phyloP scores from a whole-genome alignment of 768 basidiomycete genomes.

The Epithele typhae region DNA sequence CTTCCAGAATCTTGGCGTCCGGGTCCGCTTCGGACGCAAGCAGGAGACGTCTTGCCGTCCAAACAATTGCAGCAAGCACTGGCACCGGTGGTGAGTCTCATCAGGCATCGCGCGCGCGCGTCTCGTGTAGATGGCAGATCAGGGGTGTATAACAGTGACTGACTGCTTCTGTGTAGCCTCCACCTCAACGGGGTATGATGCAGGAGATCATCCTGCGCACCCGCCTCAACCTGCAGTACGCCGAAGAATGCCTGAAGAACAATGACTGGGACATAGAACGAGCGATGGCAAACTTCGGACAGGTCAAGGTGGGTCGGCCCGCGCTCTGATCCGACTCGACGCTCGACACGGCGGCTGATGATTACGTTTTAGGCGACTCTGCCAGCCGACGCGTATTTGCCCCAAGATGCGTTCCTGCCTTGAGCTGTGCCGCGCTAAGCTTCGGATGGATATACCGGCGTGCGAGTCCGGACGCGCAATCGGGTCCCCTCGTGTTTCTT shows the following conservation, averaged over 20 bases:
- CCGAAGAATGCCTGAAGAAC: slow-evolving; percentile 79
- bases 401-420: slow-evolving; percentile 50
- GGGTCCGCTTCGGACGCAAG: slow-evolving; percentile 72
- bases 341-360: slow-evolving; percentile 22
- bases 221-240: slow-evolving; percentile 71
- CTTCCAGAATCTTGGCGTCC: slow-evolving; percentile 75
- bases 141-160: neutral
- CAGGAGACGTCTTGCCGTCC: slow-evolving; percentile 29
- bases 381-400: slow-evolving; percentile 39
- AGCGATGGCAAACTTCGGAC: slow-evolving; percentile 82
- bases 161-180: slow-evolving; percentile 41
- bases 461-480: slow-evolving; percentile 8
- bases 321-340: slow-evolving; percentile 2
- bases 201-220: slow-evolving; percentile 70
- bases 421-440: slow-evolving; percentile 18
- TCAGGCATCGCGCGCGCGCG: slow-evolving; percentile 9
- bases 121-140: too few relatives aligned
- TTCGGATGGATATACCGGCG: slow-evolving; percentile 11
- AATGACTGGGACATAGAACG: slow-evolving; percentile 82
- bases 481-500: slow-evolving; percentile 12
- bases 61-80: slow-evolving; percentile 44
- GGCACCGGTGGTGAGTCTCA: slow-evolving; percentile 45
- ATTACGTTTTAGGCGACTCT: slow-evolving; percentile 16
- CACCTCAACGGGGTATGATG: slow-evolving; percentile 66
- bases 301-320: slow-evolving; percentile 65